Evolutionary conservation across 768 basidiomycete species (phyloP), one percentile per base, ranked within the genome.

Genomic region (Tephrocybe rancida): DNA sequence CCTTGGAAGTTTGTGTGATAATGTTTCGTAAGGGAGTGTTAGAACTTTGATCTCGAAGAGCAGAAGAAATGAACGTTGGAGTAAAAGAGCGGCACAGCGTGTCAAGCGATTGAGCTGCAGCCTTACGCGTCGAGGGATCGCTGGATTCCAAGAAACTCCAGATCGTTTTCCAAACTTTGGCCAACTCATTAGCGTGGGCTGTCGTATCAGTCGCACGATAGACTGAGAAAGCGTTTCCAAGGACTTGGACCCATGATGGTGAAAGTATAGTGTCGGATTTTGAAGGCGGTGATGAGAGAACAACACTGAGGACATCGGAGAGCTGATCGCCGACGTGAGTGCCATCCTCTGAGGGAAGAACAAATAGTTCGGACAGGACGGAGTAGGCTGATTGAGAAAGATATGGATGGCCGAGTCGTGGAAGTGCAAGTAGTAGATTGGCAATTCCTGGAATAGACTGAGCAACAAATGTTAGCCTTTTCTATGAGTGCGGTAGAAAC

Each of bases 351-450:
- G 75, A 66, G 2, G 82, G 77, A 16, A 77, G 67, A 21, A 80
- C 67, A 56, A 98, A 86, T 4, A 98, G 78, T 58, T 88, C 87
- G 27, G 95, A 86, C 58, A 99, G 79, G 44, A 95, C 81, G 34
- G 89, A 86, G 67, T 95, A 98, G 26, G 90, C 80, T 13, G 91
- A 85, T 68, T 95, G 88, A 1, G 95, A 89, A 38, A 99, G 80
- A 68, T 95, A 97, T 19, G 90, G 83, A 61, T 92, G 94, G 34
- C 89, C 90, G 7, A 96, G 79, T 51, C 92, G 88, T 18, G 96
- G 94, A 27, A 98, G 83, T 21, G 82, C 75, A 5, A 98, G 84
- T 24, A 98, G 82, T 19, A 84, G 73, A 18, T 81, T 77, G 19
- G 86, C 86, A 45, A 97, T 81, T 4, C 76, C 57, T 10, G 91